These are phyloP conservation scores for Coemansia sp. DNA, from an alignment of 192 early-diverging fungal genomes.

Conservation along the genomic window DNA sequence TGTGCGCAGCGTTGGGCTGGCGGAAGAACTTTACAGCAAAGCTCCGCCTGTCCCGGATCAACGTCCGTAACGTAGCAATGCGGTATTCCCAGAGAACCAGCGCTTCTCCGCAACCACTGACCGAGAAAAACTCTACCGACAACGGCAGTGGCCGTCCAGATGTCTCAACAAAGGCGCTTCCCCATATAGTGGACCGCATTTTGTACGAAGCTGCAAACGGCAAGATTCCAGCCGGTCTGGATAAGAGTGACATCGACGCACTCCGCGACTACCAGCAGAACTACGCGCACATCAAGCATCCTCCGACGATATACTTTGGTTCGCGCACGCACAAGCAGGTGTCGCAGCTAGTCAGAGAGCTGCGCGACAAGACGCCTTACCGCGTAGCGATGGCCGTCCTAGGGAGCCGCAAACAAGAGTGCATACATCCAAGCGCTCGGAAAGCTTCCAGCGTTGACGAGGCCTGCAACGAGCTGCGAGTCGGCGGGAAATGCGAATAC, in stretches of 20 bases:
- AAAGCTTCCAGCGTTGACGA: slow-evolving; percentile 37
- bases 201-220: background rate
- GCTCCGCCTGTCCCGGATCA: slow-evolving; percentile 34
- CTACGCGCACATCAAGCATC: background rate
- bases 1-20: slow-evolving; percentile 73
- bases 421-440: slow-evolving; percentile 35
- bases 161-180: background rate
- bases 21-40: slow-evolving; percentile 35
- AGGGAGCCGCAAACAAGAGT: slow-evolving; percentile 56
- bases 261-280: slow-evolving; percentile 7
- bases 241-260: slow-evolving; percentile 9
- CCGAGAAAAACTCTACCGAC: background rate
- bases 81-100: slow-evolving; percentile 43
- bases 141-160: background rate
- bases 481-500: slow-evolving; percentile 22
- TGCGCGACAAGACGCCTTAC: slow-evolving; percentile 58
- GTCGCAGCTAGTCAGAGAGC: slow-evolving; percentile 56
- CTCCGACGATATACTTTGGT: slow-evolving; percentile 54
- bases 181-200: slow-evolving; percentile 13
- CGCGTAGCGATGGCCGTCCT: slow-evolving; percentile 54
- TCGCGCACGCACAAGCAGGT: slow-evolving; percentile 63
- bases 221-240: slow-evolving; percentile 15
- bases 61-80: slow-evolving; percentile 36
- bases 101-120: background rate
- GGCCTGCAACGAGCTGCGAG: slow-evolving; percentile 19